Conservation (phyloP, 140 eudicot species). For the Erigeron philadelphicus region DNA sequence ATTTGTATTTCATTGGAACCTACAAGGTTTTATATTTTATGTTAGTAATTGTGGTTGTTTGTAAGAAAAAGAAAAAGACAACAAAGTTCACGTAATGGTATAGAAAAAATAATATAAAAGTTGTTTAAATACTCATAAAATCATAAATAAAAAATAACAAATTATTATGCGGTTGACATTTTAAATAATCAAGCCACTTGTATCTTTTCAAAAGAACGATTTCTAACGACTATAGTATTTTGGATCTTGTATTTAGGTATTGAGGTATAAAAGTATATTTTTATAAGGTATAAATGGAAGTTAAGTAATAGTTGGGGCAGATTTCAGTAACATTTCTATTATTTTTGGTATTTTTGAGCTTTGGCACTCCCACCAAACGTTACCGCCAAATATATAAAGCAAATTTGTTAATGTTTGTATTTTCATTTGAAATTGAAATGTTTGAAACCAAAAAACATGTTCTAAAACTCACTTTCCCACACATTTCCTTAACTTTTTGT, state of each 20-base stretch:
- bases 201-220: too few species aligned
- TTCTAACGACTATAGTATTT: background rate
- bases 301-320: constrained; percentile 15
- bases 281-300: constrained; percentile 21
- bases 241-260: background rate
- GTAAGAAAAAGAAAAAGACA: too few species aligned
- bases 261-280: background rate
- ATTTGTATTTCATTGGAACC: too few species aligned
- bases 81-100: too few species aligned
- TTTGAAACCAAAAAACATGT: constrained; percentile 10
- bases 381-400: constrained; percentile 56
- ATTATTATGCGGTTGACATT: background rate
- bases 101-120: too few species aligned
- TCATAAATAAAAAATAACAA: too few species aligned
- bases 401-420: constrained; percentile 18
- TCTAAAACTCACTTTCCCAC: constrained; percentile 19
- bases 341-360: constrained; percentile 25
- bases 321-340: background rate
- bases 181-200: background rate
- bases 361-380: constrained; percentile 52
- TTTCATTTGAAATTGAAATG: constrained; percentile 19
- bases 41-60: too few species aligned
- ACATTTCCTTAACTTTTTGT: constrained; percentile 23
- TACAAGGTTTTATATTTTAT: too few species aligned
- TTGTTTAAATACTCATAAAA: too few species aligned